Evolutionary conservation across 2,329 filamentous ascomycete species (phyloP), one percentile per base, ranked within the genome.

Genomic region (Phialophora tarda): DNA sequence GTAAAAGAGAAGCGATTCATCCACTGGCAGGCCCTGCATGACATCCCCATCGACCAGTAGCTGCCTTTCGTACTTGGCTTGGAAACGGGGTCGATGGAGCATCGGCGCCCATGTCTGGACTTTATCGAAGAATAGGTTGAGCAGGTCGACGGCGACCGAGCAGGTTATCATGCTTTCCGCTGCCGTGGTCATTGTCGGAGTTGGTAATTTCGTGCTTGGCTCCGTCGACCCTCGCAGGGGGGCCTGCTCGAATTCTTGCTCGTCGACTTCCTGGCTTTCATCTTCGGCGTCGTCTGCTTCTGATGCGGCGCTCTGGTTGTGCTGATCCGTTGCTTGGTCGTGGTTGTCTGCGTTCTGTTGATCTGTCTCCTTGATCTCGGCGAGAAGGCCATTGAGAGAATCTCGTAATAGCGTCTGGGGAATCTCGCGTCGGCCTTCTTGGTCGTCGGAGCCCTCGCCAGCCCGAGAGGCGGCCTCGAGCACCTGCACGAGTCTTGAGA

Each of bases 91-190:
- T 73, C 89, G 90, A 77, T 98, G 94, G 63, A 98, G 90, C 84
- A 98, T 91, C 17, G 95, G 93, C 62, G 91, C 75, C 0, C 91
- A 92, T 0, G 91, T 88, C 74, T 98, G 92, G 7, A 96, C 85
- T 77, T 96, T 97, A 65, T 93, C 88, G 75, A 98, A 98, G 78
- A 91, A 99, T 24, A 94, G 85, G 73, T 96, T 89, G 60, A 98
- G 81, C 74, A 97, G 92, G 73, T 97, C 91, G 69, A 97, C 89
- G 59, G 94, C 85, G 6, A 69, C 2, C 5, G 64, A 69, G 38
- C 57, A 66, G 24, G 60, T 55, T 23, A 69, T 59, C 24, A 44
- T 61, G 30, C 23, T 57, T 30, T 47, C 59, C 11, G 54, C 5
- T 5, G 24, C n/a, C 6, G 60, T 48, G n/a, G 28, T 28, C 34